Conservation (phyloP, 1,284 basidiomycete genomes). For the Apiotrichum sp. region DNA sequence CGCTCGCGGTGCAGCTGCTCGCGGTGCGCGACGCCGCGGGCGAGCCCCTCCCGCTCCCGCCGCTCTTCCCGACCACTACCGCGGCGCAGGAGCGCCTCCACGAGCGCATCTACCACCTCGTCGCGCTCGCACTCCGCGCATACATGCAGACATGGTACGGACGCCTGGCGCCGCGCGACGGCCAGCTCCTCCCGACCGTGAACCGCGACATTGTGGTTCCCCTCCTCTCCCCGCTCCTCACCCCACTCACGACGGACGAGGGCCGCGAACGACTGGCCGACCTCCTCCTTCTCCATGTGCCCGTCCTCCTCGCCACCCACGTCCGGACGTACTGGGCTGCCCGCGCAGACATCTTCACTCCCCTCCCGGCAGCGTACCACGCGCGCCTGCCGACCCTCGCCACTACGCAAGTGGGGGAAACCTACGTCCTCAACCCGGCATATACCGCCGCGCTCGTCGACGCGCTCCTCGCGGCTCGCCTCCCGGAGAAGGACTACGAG, state of each 20-base stretch:
- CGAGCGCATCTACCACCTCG: slow-evolving; percentile 12
- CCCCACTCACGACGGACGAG: slow-evolving; percentile 9
- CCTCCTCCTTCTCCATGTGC: slow-evolving; percentile 28
- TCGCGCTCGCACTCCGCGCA: slow-evolving; percentile 22
- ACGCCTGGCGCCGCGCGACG: slow-evolving; percentile 33
- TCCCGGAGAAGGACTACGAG: slow-evolving; percentile 40
- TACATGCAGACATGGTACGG: slow-evolving; percentile 39
- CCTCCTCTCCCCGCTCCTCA: slow-evolving; percentile 24
- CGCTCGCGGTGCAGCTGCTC: slow-evolving; percentile 11
- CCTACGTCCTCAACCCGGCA: slow-evolving; percentile 25
- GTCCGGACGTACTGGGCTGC: slow-evolving; percentile 24
- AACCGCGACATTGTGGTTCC: slow-evolving; percentile 9
- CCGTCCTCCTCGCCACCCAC: slow-evolving; percentile 26
- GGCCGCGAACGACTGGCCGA: slow-evolving; percentile 11
- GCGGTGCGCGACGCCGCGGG: neutral
- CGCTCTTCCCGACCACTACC: slow-evolving; percentile 4
- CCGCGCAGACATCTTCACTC: slow-evolving; percentile 1
- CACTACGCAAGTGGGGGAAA: neutral
- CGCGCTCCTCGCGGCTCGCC: slow-evolving; percentile 35
- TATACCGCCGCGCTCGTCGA: slow-evolving; percentile 46
- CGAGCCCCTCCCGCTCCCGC: neutral
- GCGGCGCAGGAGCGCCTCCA: slow-evolving; percentile 6
- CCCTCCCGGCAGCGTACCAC: slow-evolving; percentile 25
- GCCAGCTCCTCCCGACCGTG: slow-evolving; percentile 13
- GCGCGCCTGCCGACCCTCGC: slow-evolving; percentile 27